Conservation (phyloP, 192 early-diverging fungal species). For the Podochytrium sp. region DNA sequence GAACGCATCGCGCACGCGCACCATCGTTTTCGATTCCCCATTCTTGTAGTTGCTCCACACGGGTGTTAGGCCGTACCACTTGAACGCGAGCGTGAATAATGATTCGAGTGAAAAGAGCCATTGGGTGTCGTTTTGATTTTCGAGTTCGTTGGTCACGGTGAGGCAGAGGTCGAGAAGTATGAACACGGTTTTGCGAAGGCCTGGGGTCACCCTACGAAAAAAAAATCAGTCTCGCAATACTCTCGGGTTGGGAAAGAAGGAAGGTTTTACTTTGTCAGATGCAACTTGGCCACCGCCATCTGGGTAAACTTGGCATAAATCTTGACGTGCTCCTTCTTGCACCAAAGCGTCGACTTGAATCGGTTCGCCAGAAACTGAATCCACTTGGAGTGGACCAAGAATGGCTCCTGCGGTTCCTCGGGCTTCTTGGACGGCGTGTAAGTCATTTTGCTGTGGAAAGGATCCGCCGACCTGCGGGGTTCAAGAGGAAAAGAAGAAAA, state of each 20-base stretch:
- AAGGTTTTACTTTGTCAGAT: conserved; percentile 40
- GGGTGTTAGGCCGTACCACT: conserved; percentile 83
- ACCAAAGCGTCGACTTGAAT: conserved; percentile 80
- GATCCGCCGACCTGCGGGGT: conserved; percentile 61
- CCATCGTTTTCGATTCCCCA: conserved; percentile 37
- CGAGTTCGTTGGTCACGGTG: conserved; percentile 69
- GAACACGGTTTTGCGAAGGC: conserved; percentile 75
- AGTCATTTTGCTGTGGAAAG: conserved; percentile 90
- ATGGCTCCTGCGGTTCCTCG: conserved; percentile 64
- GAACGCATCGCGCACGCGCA: conserved; percentile 37
- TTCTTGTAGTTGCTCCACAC: conserved; percentile 38
- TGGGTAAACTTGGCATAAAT: conserved; percentile 82
- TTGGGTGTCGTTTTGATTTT: conserved; percentile 67
- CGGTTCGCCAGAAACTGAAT: conserved; percentile 85
- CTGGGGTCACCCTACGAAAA: conserved; percentile 1
- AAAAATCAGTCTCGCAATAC: not conserved
- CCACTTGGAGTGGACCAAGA: conserved; percentile 77
- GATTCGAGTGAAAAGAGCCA: conserved; percentile 64
- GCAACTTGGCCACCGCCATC: conserved; percentile 62
- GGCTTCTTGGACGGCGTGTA: conserved; percentile 90
- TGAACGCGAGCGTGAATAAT: conserved; percentile 73
- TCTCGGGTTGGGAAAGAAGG: not conserved
- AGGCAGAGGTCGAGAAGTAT: conserved; percentile 76
- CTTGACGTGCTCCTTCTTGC: conserved; percentile 71
- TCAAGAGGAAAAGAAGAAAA: not conserved